Evolutionary conservation across 768 basidiomycete genomes (phyloP), one percentile per base, ranked within the genome.

Genomic region (Tricholoma matsutake): DNA sequence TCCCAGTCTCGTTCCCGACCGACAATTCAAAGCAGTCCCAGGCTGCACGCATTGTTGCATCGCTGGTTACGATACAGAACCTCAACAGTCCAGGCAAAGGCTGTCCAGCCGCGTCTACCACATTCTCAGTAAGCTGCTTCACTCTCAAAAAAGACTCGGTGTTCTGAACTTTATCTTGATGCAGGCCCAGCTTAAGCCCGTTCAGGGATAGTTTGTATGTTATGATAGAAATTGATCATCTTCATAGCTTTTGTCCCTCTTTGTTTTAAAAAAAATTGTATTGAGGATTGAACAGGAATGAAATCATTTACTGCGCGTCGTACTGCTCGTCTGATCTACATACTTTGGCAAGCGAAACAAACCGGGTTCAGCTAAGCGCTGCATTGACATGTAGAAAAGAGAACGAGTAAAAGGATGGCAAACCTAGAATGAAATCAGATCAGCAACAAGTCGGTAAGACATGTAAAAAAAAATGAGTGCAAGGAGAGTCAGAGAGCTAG

Each of bases 21-120:
- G 88, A 86, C 63, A 71, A 79, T 64, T 85, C 83, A 7, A 80
- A 79, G 25, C 73, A 72, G 14, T 84, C 83, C 41, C 76, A 84
- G 71, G 71, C 80, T 35, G 78, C 85, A 1, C 86, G 90, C 8
- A 78, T 91, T 61, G 69, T 81, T 29, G 82, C 89, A 22, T 77
- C 83, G 0, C 68, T 86, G 34, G 78, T 88, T 53, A 87, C 89
- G 6, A 74, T 91, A 13, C 89, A 92, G 73, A 92, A 92, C 69
- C 69, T 92, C 53, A 77, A 79, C 54, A 89, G 89, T 0, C 79
- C 86, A 1, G 90, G 90, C 28, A 71, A 78, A 25, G 90, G 90
- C 32, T 91, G 89, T 71, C 89, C 88, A 6, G 83, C 69, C 25
- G 61, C 67, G 16, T 71, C 71, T 14, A 70, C 68, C 6, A 70